Base-by-base conservation (phyloP, 305 asterid genomes). In the Caryopteris hybrid region DNA sequence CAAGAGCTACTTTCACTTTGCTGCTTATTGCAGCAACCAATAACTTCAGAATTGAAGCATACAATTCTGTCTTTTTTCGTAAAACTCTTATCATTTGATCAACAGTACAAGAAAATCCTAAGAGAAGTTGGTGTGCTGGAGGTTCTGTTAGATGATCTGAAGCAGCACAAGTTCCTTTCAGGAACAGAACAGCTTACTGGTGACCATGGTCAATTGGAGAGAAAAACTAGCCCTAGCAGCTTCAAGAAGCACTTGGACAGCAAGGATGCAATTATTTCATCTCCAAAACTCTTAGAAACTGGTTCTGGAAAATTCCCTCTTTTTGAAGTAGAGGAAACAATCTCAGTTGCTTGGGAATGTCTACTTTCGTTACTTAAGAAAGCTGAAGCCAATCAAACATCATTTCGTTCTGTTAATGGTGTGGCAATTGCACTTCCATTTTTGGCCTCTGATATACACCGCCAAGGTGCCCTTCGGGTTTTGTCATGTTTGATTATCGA, bases 1-100 rank as follows among this genome's bases (percentile, higher is more conserved):
- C 98, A 95, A 81, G 99, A 95, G 81, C 82, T 95, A 79, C 98
- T 95, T 74, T 88, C 98, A 58, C 90, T 95, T 66, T 86, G 99
- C 83, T 92, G 98, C 81, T 80, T 95, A 71, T 84, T 95, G 79
- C 99, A 92, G 83, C 99, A 92, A 76, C 95, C 95, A 80, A 83
- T 88, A 65, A 71, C 96, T 66, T 80, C 95, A 21, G 93, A 85
- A 51, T 78, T 92, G 70, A 95, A 92, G 85, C 91, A 84, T 61
- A 89, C 95, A 2, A 88, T 95, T 72, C 79, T 95, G 71, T 84
- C 97, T 18, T 95, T 92, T 81, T 90, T 95, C 21, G 95, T 89
- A 53, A 95, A 95, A 74, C 96, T 95, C 63, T 76, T 90, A 67
- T 95, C 99, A 58, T 95, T 95, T 71, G 97, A 95, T 82, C 98